These are phyloP conservation scores for Sarocladiaceae sp. DNA, from an alignment of 2,329 filamentous ascomycete genomes.

Conservation along the genomic window DNA sequence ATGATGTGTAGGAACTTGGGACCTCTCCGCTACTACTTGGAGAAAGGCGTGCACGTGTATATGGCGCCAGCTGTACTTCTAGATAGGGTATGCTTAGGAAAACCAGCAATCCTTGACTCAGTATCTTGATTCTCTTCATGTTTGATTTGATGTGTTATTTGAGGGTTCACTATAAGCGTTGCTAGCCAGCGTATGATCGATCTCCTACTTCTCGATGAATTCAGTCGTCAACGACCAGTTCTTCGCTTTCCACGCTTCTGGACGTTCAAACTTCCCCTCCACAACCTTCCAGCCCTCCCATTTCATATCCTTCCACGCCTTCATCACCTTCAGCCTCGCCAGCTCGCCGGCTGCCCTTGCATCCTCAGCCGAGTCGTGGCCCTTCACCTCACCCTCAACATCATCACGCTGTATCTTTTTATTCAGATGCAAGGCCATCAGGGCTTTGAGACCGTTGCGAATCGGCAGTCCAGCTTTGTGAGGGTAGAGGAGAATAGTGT, in stretches of 20 bases:
- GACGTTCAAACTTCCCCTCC: slow-evolving; percentile 39
- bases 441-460: slow-evolving; percentile 68
- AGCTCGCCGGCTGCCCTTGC: slow-evolving; percentile 83
- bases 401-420: slow-evolving; percentile 75
- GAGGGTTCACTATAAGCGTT: too few species aligned
- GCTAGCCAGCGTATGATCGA: background rate
- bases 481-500: slow-evolving; percentile 79
- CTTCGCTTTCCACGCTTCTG: slow-evolving; percentile 15
- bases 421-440: slow-evolving; percentile 64
- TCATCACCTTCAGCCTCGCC: slow-evolving; percentile 62
- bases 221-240: slow-evolving; percentile 1
- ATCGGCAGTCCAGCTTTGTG: slow-evolving; percentile 71
- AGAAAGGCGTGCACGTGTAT: slow-evolving; percentile 12
- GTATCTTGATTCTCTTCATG: slow-evolving; percentile 8
- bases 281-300: slow-evolving; percentile 60
- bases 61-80: slow-evolving; percentile 29
- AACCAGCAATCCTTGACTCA: slow-evolving; percentile 16
- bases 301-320: slow-evolving; percentile 64
- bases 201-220: slow-evolving; percentile 3
- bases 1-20: slow-evolving; percentile 16
- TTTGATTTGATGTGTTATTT: background rate
- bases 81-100: slow-evolving; percentile 18
- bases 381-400: slow-evolving; percentile 40
- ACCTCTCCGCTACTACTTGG: slow-evolving; percentile 27
- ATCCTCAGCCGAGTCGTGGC: slow-evolving; percentile 92